Base-by-base conservation (phyloP, 2,329 filamentous ascomycete species). In the Fusarium sp. region DNA sequence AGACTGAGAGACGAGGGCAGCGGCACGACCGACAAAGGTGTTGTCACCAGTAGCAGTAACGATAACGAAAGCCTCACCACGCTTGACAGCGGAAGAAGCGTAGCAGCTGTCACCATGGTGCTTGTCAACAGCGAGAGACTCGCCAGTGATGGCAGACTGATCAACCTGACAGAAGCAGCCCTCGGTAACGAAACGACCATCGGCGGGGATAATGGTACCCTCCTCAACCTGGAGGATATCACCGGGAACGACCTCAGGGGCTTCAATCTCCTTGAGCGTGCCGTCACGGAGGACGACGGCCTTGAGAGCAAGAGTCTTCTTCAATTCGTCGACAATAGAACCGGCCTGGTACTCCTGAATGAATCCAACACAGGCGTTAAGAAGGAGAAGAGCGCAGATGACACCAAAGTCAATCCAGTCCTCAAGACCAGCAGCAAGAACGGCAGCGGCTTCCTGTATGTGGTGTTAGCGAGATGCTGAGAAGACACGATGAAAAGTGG, bases 391-490 rank as follows among this genome's bases (percentile, higher is more conserved):
- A 77, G 84, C 93, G 81, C 91, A 94, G 74, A 97, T 97, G 77
- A 97, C 93, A 86, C 93, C 94, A 77, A 97, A 95, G 84, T 97
- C 94, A 71, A 97, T 92, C 94, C 94, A 97, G 77, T 96, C 92
- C 81, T 92, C 82, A 44, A 97, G 88, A 89, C 92, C 92, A 67
- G 91, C 92, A 78, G 94, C 93, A 63, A 97, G 87, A 77, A 94
- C 85, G 74, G 92, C 92, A 67, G 93, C 92, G 81, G 89, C 87
- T 59, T 70, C 67, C 88, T 90, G 68, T 47, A 51, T 12, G 6
- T n/a, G 4, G 16, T 61, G 24, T 52, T 52, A 52, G 48, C 14
- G 27, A 29, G 27, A 34, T n/a, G 11, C 24, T 53, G 11, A 29
- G 11, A 29, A 29, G 27, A 12, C 9, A 9, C 24, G 24, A 24